Evolutionary conservation across 306 rosid genomes (phyloP).

Genomic region (Amphicarpaea edgeworthii): DNA sequence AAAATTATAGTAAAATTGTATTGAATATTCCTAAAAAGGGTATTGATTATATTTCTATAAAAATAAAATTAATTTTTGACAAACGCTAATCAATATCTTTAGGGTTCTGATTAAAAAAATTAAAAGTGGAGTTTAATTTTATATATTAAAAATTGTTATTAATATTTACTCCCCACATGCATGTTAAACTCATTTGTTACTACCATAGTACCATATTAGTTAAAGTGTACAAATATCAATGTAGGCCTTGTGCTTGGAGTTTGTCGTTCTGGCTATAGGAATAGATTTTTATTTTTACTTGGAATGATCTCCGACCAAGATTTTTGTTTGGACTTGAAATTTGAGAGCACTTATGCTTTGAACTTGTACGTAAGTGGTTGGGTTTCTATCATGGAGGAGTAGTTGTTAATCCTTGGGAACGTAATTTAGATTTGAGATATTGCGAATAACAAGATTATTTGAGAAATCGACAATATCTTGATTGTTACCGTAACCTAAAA

Average conservation of each 20-base stretch:
- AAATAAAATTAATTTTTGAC: neutral
- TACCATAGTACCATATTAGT: neutral
- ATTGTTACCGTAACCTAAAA: conserved; percentile 7
- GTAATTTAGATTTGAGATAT: neutral
- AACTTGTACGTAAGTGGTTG: conserved; percentile 37
- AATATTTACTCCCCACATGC: neutral
- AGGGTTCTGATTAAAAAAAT: neutral
- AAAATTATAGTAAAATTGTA: neutral
- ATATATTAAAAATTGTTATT: neutral
- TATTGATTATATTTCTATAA: neutral
- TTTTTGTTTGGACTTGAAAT: conserved; percentile 32
- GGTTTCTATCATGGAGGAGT: conserved; percentile 24
- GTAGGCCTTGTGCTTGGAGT: conserved; percentile 52
- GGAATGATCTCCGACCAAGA: conserved; percentile 19
- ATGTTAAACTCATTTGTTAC: neutral
- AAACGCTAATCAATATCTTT: neutral
- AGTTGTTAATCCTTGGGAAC: conserved; percentile 12
- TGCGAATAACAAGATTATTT: conserved; percentile 39
- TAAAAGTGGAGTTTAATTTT: neutral
- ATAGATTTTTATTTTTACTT: conserved; percentile 27
- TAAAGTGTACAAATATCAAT: conserved; percentile 23
- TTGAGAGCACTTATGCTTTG: conserved; percentile 34
- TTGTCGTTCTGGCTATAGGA: conserved; percentile 33
- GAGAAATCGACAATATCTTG: conserved; percentile 25
- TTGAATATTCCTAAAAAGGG: neutral